Evolutionary conservation across 306 rosid genomes (phyloP), one percentile per base, ranked within the genome.

Genomic region (Fragaria iinumae): DNA sequence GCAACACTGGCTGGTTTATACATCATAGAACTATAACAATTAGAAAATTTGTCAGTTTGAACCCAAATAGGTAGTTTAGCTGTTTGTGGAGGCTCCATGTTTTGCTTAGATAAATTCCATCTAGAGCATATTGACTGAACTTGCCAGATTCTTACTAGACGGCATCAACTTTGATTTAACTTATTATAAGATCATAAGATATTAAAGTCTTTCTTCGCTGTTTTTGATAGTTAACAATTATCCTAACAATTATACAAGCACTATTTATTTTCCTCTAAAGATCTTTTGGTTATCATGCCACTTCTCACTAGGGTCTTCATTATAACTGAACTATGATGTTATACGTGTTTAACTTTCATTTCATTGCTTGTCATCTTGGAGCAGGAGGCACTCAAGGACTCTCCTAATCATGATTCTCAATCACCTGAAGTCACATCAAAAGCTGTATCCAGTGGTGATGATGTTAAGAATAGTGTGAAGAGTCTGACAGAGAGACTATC

Each of bases 401-500:
- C 97, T 82, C 90, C 86, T 43, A 89, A 82, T 73, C 88, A 88
- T 65, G 82, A 89, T 56, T 75, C 79, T 74, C 89, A 80, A 78
- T 87, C 86, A 49, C 90, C 93, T 62, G 97, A 89, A 85, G 86
- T 92, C 77, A 74, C 89, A 65, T 88, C 90, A 7, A 91, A 86
- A 80, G 81, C 84, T 5, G 76, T 27, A 41, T 56, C 88, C 34
- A 53, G 77, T 77, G 36, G 79, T 57, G 85, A 80, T 76, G 86
- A 79, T 72, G 63, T 57, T 53, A 83, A 75, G 69, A 85, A 86
- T 63, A 86, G 84, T 57, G 69, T 89, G 84, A 84, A 59, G 83
- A 82, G 76, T 78, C 88, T 96, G 79, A 81, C 88, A 1, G 96
- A 89, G 76, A 89, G 85, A 85, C 77, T 92, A 73, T 92, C 97